Percentiles rank a stretch among this genome's conserved stretches.
These are phyloP conservation scores for Trichophyton simii DNA, from an alignment of 2,329 filamentous ascomycete species.

Conservation along the genomic window DNA sequence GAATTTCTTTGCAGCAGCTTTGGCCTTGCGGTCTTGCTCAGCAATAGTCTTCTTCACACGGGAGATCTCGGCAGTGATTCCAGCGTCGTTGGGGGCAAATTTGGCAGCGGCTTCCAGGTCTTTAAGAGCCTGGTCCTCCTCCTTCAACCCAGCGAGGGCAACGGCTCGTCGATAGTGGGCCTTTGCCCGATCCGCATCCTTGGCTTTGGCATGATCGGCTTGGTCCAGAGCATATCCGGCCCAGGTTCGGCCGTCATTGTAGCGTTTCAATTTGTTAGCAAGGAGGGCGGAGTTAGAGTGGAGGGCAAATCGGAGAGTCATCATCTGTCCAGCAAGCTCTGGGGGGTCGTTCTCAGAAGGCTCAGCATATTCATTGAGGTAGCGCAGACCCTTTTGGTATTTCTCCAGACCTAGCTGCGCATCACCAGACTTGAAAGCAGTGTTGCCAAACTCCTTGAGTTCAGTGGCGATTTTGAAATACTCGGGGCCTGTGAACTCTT, in stretches of 20 bases:
- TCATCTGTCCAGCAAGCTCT: constrained; percentile 54
- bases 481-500: constrained; percentile 52
- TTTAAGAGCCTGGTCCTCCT: constrained; percentile 67
- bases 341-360: constrained; percentile 54
- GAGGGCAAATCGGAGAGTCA: constrained; percentile 66
- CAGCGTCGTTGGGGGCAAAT: constrained; percentile 62
- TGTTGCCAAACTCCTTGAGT: constrained; percentile 85
- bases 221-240: constrained; percentile 59
- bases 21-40: constrained; percentile 71
- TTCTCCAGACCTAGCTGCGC: constrained; percentile 63
- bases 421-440: constrained; percentile 74
- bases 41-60: constrained; percentile 64
- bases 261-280: constrained; percentile 65
- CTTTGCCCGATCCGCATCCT: constrained; percentile 71
- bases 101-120: constrained; percentile 64
- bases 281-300: constrained; percentile 83
- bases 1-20: constrained; percentile 85
- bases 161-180: constrained; percentile 71
- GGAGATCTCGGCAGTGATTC: constrained; percentile 60
- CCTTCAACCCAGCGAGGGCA: constrained; percentile 63
- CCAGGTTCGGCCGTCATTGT: constrained; percentile 55
- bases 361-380: constrained; percentile 73
- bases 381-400: constrained; percentile 86
- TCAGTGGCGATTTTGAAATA: constrained; percentile 68
- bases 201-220: constrained; percentile 48